Conservation (phyloP, 2,329 filamentous ascomycete species). For the Penicillium sp. region DNA sequence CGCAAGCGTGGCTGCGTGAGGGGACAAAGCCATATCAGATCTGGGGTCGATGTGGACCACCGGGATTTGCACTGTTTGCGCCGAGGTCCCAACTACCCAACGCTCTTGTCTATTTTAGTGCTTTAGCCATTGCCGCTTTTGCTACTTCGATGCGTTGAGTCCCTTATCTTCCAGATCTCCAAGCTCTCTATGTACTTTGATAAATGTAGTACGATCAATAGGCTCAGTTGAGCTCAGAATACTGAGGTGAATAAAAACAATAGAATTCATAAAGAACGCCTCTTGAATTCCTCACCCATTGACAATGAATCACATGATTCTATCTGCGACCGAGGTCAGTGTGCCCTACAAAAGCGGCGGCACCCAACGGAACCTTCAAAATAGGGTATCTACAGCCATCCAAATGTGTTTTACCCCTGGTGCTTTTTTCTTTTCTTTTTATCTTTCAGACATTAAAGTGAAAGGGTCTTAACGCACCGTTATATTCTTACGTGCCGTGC, state of each 20-base stretch:
- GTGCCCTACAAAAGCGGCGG: neutral
- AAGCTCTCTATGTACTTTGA: no score
- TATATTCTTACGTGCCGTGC: conserved; percentile 13
- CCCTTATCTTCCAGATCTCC: no score
- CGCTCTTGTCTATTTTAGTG: conserved; percentile 8
- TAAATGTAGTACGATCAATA: no score
- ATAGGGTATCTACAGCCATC: neutral
- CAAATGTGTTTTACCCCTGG: neutral
- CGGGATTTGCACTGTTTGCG: conserved; percentile 22
- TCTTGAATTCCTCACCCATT: no score
- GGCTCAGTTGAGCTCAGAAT: no score
- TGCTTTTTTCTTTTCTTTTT: neutral
- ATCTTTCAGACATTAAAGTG: neutral
- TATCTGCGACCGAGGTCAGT: no score
- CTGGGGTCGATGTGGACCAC: conserved; percentile 4
- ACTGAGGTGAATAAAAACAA: no score
- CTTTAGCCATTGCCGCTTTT: neutral
- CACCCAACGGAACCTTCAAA: neutral
- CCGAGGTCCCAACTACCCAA: conserved; percentile 30
- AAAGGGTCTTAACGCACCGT: neutral
- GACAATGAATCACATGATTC: neutral
- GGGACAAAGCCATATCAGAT: conserved; percentile 1
- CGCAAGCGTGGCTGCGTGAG: conserved; percentile 4
- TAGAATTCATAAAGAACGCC: no score
- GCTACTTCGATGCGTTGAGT: neutral